Percentiles rank a stretch among this genome's conserved stretches.
These are phyloP conservation scores for Hamamelis virginiana DNA, from an alignment of 164 flowering plant genomes.

Conservation along the genomic window DNA sequence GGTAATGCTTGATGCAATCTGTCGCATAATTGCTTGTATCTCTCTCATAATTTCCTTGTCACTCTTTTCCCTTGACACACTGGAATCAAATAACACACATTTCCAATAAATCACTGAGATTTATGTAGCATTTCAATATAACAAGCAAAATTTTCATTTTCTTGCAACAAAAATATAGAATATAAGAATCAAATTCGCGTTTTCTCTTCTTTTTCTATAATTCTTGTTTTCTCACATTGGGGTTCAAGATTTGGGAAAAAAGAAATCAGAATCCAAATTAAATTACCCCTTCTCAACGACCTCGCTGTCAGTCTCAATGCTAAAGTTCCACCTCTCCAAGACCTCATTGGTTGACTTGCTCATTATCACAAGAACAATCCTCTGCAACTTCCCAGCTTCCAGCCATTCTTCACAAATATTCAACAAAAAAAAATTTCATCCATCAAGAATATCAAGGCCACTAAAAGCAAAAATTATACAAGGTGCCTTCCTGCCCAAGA, in stretches of 20 bases:
- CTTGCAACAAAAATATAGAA: not conserved
- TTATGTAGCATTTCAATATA: too few relatives aligned
- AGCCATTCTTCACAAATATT: constrained; percentile 70
- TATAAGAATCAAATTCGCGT: not conserved
- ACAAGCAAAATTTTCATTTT: too few relatives aligned
- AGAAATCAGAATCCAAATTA: not conserved
- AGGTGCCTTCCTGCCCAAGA: too few relatives aligned
- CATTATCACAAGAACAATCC: constrained; percentile 92
- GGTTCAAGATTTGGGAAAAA: not conserved
- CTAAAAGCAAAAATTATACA: not conserved
- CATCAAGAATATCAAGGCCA: not conserved
- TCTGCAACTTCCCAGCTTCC: constrained; percentile 83
- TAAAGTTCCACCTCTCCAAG: constrained; percentile 91
- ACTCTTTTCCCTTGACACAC: constrained; percentile 93
- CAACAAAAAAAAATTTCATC: constrained; percentile 8
- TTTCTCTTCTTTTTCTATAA: too few relatives aligned
- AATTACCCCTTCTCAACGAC: constrained; percentile 83
- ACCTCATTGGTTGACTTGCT: constrained; percentile 83
- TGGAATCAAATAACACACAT: constrained; percentile 25
- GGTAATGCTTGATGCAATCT: constrained; percentile 90
- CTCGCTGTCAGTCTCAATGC: constrained; percentile 84
- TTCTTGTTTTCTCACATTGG: too few relatives aligned
- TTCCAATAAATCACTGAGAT: too few relatives aligned
- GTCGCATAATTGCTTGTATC: constrained; percentile 95
- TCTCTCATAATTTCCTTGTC: constrained; percentile 99